Conservation (phyloP, 2,329 filamentous ascomycete genomes). For the Orbilia oligospora region DNA sequence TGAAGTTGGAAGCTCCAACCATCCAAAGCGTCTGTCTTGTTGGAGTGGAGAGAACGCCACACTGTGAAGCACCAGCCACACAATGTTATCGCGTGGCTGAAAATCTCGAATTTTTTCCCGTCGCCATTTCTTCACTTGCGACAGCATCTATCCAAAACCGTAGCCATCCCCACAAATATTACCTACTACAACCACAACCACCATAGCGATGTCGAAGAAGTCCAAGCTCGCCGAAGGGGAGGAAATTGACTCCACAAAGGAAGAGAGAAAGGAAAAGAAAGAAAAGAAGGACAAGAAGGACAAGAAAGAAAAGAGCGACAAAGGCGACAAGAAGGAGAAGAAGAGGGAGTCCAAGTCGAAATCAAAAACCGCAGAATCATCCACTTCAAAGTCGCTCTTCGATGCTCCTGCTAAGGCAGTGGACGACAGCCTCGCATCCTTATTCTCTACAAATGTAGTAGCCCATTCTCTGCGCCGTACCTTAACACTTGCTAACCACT, state of each 20-base stretch:
- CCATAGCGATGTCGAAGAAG: conserved; percentile 49
- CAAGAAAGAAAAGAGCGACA: conserved; percentile 52
- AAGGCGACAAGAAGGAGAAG: conserved; percentile 38
- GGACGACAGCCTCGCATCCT: conserved; percentile 50
- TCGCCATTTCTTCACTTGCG: conserved; percentile 30
- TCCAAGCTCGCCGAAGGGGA: conserved; percentile 39
- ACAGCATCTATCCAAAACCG: not conserved
- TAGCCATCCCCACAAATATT: not conserved
- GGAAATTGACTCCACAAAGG: conserved; percentile 29
- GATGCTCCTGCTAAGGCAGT: conserved; percentile 30
- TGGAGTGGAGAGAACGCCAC: conserved; percentile 7
- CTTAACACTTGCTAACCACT: not conserved
- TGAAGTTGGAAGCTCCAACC: conserved; percentile 12
- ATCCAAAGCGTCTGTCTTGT: not conserved
- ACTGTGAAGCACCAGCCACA: conserved; percentile 21
- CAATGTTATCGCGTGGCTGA: conserved; percentile 28
- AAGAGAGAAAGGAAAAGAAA: conserved; percentile 13
- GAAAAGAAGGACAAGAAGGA: conserved; percentile 45
- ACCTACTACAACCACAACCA: conserved; percentile 1
- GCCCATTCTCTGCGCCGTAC: not conserved
- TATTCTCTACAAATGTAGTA: conserved; percentile 50
- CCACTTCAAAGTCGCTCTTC: conserved; percentile 49
- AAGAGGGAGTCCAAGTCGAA: conserved; percentile 15
- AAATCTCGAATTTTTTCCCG: conserved; percentile 34
- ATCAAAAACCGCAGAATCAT: not conserved